Evolutionary conservation across 2,329 filamentous ascomycete species (phyloP), one percentile per base, ranked within the genome.

Genomic region (Phoma sp.): DNA sequence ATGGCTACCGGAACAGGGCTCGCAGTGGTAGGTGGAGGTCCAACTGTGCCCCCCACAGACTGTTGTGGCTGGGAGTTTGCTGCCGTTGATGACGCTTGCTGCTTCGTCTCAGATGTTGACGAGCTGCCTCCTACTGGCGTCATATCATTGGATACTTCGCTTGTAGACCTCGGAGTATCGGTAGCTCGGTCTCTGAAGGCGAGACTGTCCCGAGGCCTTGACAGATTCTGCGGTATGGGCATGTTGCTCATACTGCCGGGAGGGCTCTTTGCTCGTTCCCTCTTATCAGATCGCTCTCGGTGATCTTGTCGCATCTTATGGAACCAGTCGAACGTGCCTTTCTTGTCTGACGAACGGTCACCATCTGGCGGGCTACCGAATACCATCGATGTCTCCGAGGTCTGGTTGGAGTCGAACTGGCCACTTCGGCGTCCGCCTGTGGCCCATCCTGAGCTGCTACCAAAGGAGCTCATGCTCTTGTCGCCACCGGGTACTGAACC

Each of bases 281-380:
- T 81, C 61, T 84, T 84, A 17, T 77, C 79, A 30, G 83, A 79
- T 52, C 78, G 76, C 25, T 83, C 81, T 53, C 80, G 81, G 25
- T 83, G 81, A 36, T 87, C 85, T 25, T 85, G 80, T 50, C 88
- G 80, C 73, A 87, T 89, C 58, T 83, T 84, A 59, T 86, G 83
- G 60, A 89, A 82, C 78, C 87, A 89, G 6, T 82, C 84, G 60
- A 89, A 83, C 2, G 86, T 80, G 1, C 85, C 83, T 57, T 83
- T 86, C 71, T 83, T 85, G 58, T 86, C 69, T 2, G 55, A 81
- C 1, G 76, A 71, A 42, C 81, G 80, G 11, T 74, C 74, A 12
- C 53, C 34, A 34, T 73, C 70, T 29, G 64, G 65, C 11, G 50
- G 63, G 37, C 62, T 69, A 32, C 74, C 54, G 61, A 75, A 77